Base-by-base conservation (phyloP, 768 basidiomycete genomes). In the Tricholoma furcatifolium region DNA sequence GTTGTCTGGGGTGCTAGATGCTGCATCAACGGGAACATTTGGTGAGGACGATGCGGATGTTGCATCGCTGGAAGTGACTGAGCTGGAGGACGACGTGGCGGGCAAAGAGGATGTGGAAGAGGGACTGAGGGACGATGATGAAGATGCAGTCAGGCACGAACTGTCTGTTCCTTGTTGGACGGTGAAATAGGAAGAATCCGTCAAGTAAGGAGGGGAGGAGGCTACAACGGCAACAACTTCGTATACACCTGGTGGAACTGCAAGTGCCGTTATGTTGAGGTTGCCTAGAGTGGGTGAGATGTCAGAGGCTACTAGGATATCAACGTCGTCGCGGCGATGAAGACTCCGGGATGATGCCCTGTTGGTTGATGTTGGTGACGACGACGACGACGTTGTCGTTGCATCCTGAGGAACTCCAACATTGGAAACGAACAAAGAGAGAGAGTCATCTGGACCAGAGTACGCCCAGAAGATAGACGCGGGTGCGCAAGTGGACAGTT, bases 241-340 rank as follows among this genome's bases (percentile, higher is more conserved):
- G 58, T 85, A 85, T 73, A 71, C 75, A 3, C 84, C 84, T 47
- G 71, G 65, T 0, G 77, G 62, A 20, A 83, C 64, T 52, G 71
- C 70, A 43, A 85, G 80, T 2, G 65, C 41, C 1, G 62, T 4
- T 83, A 85, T 84, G 3, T 59, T 65, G 64, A 67, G 81, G 15
- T 48, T 50, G 0, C 10, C 6, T 1, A 14, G 21, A 11, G 44
- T 23, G 4, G 78, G 68, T 48, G 68, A 59, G n/a, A 74, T 41
- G 7, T 61, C 60, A 0, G 54, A 51, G 12, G 54, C 67, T 24
- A 82, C 45, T 12, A 44, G 43, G 2, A 63, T 42, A 2, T 62
- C 53, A 12, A 73, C 46, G 23, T 36, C 24, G 15, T 53, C 63
- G 54, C 36, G 65, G 36, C 12, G 64, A 58, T 39, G 59, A 45